phyloP scores from a whole-genome alignment of 1,284 basidiomycete genomes.

The Coriolopsis trogii region DNA sequence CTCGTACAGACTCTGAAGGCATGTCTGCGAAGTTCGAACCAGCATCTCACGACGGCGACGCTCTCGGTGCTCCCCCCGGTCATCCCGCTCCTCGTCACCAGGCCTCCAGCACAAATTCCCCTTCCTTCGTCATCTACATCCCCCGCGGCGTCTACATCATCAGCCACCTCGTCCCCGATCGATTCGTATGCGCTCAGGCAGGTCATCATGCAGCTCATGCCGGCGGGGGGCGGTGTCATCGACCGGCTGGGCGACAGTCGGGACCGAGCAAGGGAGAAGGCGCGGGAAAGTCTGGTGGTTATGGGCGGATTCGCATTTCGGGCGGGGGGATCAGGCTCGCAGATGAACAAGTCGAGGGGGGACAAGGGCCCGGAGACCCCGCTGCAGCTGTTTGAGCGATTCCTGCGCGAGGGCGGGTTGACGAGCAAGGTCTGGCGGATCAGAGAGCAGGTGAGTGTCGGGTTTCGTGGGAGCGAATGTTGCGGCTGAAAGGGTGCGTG shows the following conservation, averaged over 20 bases:
- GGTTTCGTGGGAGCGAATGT: neutral
- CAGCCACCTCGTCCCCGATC: slow-evolving; percentile 44
- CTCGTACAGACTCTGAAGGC: slow-evolving; percentile 71
- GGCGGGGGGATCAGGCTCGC: slow-evolving; percentile 44
- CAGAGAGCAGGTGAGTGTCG: slow-evolving; percentile 71
- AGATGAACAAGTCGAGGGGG: slow-evolving; percentile 51
- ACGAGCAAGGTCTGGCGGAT: slow-evolving; percentile 82
- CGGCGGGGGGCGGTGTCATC: slow-evolving; percentile 68
- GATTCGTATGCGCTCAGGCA: slow-evolving; percentile 66
- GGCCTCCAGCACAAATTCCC: slow-evolving; percentile 33
- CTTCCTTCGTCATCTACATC: slow-evolving; percentile 52
- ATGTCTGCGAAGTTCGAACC: slow-evolving; percentile 79
- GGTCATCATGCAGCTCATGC: slow-evolving; percentile 67
- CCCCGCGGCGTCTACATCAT: no score
- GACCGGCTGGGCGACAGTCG: slow-evolving; percentile 83
- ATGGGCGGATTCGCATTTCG: slow-evolving; percentile 76
- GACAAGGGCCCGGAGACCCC: slow-evolving; percentile 80
- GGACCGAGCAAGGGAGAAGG: slow-evolving; percentile 74
- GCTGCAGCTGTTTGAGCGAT: slow-evolving; percentile 75
- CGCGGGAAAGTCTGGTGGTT: slow-evolving; percentile 72
- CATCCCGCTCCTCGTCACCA: slow-evolving; percentile 59
- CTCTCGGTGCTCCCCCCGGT: slow-evolving; percentile 65
- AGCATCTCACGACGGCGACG: slow-evolving; percentile 78
- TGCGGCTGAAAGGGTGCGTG: slow-evolving; percentile 4
- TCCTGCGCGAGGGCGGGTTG: slow-evolving; percentile 72